Conservation (phyloP, 176 grass and related monocot genomes). For the Oryza glumipatula region DNA sequence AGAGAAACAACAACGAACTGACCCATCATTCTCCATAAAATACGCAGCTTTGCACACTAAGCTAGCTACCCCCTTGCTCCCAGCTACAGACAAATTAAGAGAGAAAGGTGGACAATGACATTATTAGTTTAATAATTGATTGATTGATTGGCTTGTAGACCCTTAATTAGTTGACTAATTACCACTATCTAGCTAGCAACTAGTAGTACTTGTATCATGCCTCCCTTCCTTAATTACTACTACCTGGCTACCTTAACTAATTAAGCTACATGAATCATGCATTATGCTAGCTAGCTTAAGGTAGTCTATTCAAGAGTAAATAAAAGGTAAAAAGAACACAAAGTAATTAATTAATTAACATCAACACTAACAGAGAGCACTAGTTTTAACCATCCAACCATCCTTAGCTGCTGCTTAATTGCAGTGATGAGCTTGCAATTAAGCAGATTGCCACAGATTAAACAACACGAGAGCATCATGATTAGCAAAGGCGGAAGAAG, state of each 20-base stretch:
- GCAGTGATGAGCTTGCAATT: neutral
- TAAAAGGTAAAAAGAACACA: neutral
- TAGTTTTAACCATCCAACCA: conserved; percentile 7
- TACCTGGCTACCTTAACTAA: neutral
- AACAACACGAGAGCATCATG: conserved; percentile 22
- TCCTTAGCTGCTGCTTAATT: neutral
- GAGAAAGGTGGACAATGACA: conserved; percentile 24
- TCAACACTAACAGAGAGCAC: neutral
- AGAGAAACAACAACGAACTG: conserved; percentile 52
- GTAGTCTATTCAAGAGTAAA: neutral
- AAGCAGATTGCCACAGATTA: conserved; percentile 1
- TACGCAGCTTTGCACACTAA: conserved; percentile 38
- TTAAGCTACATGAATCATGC: neutral
- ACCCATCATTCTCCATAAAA: conserved; percentile 56
- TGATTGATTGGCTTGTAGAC: neutral
- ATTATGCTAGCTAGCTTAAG: neutral
- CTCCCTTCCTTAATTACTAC: neutral
- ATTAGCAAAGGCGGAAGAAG: conserved; percentile 26
- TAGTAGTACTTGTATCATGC: neutral
- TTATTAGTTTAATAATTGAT: conserved; percentile 26
- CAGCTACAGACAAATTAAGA: conserved; percentile 25
- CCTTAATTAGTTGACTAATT: conserved; percentile 30
- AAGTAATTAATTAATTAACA: conserved; percentile 1
- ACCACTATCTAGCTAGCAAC: neutral
- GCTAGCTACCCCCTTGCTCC: neutral